Evolutionary conservation across 208 protist species (phyloP).

Genomic region (Trypanosoma brucei): DNA sequence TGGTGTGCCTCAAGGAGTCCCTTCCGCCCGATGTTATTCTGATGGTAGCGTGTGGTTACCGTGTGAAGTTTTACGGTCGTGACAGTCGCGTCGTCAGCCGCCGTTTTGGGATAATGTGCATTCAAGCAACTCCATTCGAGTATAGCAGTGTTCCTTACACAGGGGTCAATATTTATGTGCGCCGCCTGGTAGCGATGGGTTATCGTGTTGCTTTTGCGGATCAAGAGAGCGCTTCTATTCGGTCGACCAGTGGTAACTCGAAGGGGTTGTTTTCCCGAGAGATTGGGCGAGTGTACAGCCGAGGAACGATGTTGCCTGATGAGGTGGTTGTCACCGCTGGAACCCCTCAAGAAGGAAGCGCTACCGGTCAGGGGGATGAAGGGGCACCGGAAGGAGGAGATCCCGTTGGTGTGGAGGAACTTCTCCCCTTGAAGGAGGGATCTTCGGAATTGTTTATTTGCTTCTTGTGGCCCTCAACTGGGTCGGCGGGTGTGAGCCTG

Average conservation of each 20-base stretch:
- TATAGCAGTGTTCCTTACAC: constrained; percentile 81
- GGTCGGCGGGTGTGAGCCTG: background rate
- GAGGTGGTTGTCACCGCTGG: constrained; percentile 34
- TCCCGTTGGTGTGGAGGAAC: background rate
- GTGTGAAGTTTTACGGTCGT: constrained; percentile 77
- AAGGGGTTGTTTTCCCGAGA: constrained; percentile 72
- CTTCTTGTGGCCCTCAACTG: constrained; percentile 28
- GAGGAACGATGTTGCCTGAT: constrained; percentile 71
- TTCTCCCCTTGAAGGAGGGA: constrained; percentile 13
- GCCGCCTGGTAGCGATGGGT: constrained; percentile 83
- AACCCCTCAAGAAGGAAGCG: background rate
- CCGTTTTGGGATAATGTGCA: constrained; percentile 84
- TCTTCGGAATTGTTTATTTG: constrained; percentile 68
- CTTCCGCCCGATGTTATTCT: constrained; percentile 58
- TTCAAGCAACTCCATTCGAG: constrained; percentile 72
- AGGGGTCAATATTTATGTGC: constrained; percentile 74
- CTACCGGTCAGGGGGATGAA: background rate
- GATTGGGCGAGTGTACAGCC: constrained; percentile 76
- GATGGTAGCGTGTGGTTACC: constrained; percentile 86
- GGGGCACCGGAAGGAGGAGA: constrained; percentile 16
- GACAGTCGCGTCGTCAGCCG: constrained; percentile 82
- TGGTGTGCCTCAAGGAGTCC: constrained; percentile 54
- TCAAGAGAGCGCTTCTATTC: constrained; percentile 80
- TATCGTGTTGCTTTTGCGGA: constrained; percentile 88
- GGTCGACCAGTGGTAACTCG: constrained; percentile 50